phyloP scores from a whole-genome alignment of 2,329 filamentous ascomycete genomes.

The Apiospora aurea region DNA sequence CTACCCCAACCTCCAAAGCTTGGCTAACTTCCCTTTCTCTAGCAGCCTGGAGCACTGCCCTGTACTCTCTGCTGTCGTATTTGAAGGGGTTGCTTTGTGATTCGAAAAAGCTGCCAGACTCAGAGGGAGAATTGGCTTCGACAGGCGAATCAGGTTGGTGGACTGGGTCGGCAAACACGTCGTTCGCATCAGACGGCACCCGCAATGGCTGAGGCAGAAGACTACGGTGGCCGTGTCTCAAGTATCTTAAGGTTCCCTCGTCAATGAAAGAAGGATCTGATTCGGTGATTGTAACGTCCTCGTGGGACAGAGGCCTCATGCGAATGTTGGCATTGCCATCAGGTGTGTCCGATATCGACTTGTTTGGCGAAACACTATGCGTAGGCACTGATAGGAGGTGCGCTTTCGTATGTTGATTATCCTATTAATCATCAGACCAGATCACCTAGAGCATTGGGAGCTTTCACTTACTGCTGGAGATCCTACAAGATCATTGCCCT shows the following conservation, averaged over 20 bases:
- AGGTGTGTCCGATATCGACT: not conserved
- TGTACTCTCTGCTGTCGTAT: conserved; percentile 51
- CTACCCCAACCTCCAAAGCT: conserved; percentile 40
- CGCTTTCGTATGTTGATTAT: not conserved
- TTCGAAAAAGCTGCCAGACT: conserved; percentile 38
- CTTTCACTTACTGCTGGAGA: not conserved
- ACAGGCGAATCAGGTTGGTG: not conserved
- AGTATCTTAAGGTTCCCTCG: not conserved
- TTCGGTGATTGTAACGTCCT: conserved; percentile 1
- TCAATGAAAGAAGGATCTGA: conserved; percentile 5
- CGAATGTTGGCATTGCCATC: not conserved
- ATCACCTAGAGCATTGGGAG: not conserved
- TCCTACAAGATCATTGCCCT: not conserved
- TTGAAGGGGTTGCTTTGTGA: conserved; percentile 53
- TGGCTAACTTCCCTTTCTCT: conserved; percentile 53
- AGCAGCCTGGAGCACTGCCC: conserved; percentile 45
- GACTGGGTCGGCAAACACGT: conserved; percentile 4
- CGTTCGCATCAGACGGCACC: conserved; percentile 24
- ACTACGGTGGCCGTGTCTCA: conserved; percentile 6
- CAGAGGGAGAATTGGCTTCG: conserved; percentile 32
- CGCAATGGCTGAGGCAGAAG: conserved; percentile 34
- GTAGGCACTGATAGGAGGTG: not conserved
- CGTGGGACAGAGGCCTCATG: not conserved
- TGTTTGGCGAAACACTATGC: not conserved
- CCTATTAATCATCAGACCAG: not conserved